A percentile compares a stretch with the other conserved stretches of the same genome.
Conservation (phyloP, 345 rosid species). For the Linum lewisii region DNA sequence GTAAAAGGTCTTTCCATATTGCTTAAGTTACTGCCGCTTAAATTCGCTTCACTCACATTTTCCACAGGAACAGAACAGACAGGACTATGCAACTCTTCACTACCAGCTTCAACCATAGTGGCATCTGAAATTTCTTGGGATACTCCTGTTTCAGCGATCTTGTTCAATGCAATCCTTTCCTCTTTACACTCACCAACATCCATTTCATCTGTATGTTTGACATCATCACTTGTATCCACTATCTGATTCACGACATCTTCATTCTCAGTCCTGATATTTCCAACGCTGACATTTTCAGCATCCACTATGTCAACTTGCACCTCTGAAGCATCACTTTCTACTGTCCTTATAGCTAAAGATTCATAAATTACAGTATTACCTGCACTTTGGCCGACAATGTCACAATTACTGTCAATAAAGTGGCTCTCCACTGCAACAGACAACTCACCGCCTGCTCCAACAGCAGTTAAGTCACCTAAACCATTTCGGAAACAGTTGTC, state of each 20-base stretch:
- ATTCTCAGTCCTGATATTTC: constrained; percentile 16
- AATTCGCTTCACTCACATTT: constrained; percentile 21
- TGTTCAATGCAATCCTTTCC: constrained; percentile 10
- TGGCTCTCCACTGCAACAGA: constrained; percentile 16
- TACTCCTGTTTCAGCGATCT: constrained; percentile 16
- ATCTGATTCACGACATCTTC: constrained; percentile 20
- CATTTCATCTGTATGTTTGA: constrained; percentile 17
- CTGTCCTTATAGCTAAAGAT: constrained; percentile 25
- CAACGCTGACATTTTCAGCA: constrained; percentile 13
- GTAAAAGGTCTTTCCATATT: constrained; percentile 24
- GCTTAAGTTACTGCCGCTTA: constrained; percentile 8
- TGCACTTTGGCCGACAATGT: constrained; percentile 18
- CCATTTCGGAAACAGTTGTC: constrained; percentile 29
- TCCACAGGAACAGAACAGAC: constrained; percentile 13
- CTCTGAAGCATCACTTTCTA: constrained; percentile 30
- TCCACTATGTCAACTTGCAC: constrained; percentile 31
- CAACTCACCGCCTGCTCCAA: constrained; percentile 18
- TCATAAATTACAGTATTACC: constrained; percentile 20
- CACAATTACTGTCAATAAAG: constrained; percentile 8
- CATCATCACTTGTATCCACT: constrained; percentile 18
- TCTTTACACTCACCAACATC: constrained; percentile 12
- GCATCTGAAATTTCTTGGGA: constrained; percentile 17
- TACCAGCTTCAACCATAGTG: constrained; percentile 14
- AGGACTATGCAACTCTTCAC: constrained; percentile 16
- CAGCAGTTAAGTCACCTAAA: constrained; percentile 20